Conservation (phyloP, 78 protist species). For the Speleostelium caveatum region DNA sequence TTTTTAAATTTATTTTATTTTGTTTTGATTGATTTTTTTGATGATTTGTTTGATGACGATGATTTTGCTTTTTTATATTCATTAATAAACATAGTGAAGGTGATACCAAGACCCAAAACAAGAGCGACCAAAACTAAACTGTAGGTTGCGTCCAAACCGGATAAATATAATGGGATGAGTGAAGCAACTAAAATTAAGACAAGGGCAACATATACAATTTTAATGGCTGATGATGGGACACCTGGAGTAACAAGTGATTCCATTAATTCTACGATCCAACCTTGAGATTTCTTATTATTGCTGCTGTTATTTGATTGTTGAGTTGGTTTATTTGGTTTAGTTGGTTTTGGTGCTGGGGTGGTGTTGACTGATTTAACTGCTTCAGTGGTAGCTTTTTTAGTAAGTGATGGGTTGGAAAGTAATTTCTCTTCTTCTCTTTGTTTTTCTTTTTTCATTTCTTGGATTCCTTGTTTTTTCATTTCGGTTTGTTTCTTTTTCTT, state of each 20-base stretch:
- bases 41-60: neutral
- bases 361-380: neutral
- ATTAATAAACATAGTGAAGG: conserved; percentile 4
- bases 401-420: neutral
- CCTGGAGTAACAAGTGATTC: conserved; percentile 54
- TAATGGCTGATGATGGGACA: conserved; percentile 22
- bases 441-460: neutral
- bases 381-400: neutral
- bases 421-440: neutral
- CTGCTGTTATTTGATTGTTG: neutral
- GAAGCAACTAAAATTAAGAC: conserved; percentile 15
- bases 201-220: conserved; percentile 12
- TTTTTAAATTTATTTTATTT: too few species aligned
- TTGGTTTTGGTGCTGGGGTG: neutral
- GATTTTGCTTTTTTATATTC: neutral
- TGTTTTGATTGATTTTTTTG: neutral
- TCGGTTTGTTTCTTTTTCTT: neutral
- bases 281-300: conserved; percentile 7
- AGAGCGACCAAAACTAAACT: conserved; percentile 1
- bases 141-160: neutral
- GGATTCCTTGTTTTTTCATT: neutral
- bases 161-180: conserved; percentile 11
- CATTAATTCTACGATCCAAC: conserved; percentile 5
- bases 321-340: conserved; percentile 1
- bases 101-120: conserved; percentile 32